A percentile compares a stretch with the other conserved stretches of the same genome.
Evolutionary conservation across 1,139 yeast genomes (phyloP).

Genomic region (Protomyces lactucae-debilis): DNA sequence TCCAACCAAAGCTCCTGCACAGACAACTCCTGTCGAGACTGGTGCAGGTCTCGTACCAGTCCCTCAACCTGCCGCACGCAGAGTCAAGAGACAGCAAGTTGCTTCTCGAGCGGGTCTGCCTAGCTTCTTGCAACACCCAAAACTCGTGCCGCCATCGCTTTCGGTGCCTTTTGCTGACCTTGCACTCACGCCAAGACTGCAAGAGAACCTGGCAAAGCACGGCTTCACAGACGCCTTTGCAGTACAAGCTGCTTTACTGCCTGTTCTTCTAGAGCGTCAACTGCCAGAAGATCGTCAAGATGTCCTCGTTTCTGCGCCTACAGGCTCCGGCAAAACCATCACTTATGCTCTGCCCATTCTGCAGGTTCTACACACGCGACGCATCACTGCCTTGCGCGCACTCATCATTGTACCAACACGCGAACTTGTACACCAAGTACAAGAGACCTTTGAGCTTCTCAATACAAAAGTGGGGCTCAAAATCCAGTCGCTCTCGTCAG

Average conservation of each 20-base stretch:
- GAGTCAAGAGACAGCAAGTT: conserved; percentile 40
- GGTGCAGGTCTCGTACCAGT: conserved; percentile 59
- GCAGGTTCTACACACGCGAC: conserved; percentile 52
- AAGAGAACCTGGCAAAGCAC: conserved; percentile 46
- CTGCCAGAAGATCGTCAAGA: conserved; percentile 50
- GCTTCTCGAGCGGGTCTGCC: conserved; percentile 35
- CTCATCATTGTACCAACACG: conserved; percentile 83
- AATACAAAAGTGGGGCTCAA: conserved; percentile 63
- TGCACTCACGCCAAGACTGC: conserved; percentile 42
- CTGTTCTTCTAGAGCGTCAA: conserved; percentile 52
- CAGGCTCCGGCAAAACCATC: conserved; percentile 95
- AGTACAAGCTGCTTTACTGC: conserved; percentile 66
- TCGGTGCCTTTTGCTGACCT: conserved; percentile 37
- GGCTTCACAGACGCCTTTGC: conserved; percentile 63
- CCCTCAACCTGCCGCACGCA: conserved; percentile 67
- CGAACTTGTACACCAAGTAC: conserved; percentile 79
- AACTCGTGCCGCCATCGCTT: conserved; percentile 43
- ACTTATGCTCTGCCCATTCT: conserved; percentile 84
- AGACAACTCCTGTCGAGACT: conserved; percentile 24
- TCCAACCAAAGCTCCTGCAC: not conserved
- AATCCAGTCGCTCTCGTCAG: conserved; percentile 57
- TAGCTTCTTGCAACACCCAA: conserved; percentile 65
- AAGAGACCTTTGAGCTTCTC: conserved; percentile 55
- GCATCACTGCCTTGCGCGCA: conserved; percentile 71
- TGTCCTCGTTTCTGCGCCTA: conserved; percentile 81